A percentile compares a stretch with the other conserved stretches of the same genome.
Evolutionary conservation across 116 monocot genomes (phyloP).

Genomic region (Iris pallida): DNA sequence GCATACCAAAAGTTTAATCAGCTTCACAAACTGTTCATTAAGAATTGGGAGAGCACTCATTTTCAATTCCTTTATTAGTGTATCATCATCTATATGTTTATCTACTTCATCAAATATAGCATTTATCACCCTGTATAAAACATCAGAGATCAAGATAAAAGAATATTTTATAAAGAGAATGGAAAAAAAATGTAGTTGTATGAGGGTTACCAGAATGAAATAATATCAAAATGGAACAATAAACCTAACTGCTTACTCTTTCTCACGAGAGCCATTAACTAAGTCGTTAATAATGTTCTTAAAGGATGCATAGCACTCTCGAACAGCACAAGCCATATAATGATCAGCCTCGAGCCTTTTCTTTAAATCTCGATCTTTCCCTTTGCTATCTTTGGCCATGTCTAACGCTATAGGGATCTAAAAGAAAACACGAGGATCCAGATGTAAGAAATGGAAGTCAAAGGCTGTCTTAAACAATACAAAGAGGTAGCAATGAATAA

Average conservation of each 20-base stretch:
- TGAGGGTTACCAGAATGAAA: not conserved
- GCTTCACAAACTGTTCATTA: constrained; percentile 42
- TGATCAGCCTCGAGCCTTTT: constrained; percentile 57
- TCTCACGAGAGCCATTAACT: constrained; percentile 55
- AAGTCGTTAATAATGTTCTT: constrained; percentile 69
- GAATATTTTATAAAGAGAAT: no score
- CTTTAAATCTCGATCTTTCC: constrained; percentile 72
- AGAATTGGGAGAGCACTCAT: constrained; percentile 73
- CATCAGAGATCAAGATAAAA: constrained; percentile 1
- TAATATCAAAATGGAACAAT: not conserved
- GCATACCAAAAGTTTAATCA: constrained; percentile 63
- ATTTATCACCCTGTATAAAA: constrained; percentile 48
- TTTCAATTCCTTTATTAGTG: constrained; percentile 47
- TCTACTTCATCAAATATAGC: constrained; percentile 68
- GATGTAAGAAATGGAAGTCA: not conserved
- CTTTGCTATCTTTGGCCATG: constrained; percentile 84
- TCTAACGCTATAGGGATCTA: constrained; percentile 96
- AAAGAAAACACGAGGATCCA: not conserved
- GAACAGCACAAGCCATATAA: constrained; percentile 87
- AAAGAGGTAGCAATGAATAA: constrained; percentile 13
- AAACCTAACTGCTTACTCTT: constrained; percentile 32
- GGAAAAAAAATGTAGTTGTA: not conserved
- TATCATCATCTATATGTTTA: constrained; percentile 30
- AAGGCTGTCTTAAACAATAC: no score
- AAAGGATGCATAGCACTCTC: constrained; percentile 85